Conservation (phyloP, 1,284 basidiomycete species). For the Melanopsichium pennsylvanicum region DNA sequence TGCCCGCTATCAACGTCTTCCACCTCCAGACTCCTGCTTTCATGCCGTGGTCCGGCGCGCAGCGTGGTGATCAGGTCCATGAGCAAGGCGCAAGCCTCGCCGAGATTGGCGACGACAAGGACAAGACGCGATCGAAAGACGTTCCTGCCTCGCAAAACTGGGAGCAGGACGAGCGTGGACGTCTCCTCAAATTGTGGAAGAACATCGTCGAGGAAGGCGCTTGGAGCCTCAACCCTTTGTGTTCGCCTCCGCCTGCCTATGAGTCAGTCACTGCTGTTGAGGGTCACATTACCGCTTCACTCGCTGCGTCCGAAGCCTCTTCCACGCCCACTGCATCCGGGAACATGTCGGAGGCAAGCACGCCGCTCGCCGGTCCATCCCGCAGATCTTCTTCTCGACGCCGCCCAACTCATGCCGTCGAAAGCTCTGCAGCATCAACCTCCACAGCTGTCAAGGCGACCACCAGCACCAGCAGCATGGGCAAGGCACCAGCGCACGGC, state of each 20-base stretch:
- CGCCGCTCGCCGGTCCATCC: conserved; percentile 36
- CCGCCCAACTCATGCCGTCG: conserved; percentile 8
- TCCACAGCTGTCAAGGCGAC: conserved; percentile 9
- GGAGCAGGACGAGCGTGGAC: conserved; percentile 42
- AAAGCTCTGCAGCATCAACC: conserved; percentile 50
- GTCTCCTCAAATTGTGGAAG: conserved; percentile 46
- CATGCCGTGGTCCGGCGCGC: conserved; percentile 41
- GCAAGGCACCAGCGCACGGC: conserved; percentile 11
- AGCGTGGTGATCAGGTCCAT: conserved; percentile 13
- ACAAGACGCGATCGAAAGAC: conserved; percentile 18
- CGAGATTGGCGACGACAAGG: conserved; percentile 16
- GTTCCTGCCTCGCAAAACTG: conserved; percentile 22
- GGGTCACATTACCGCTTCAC: not conserved
- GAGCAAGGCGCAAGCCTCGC: not conserved
- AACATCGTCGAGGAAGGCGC: conserved; percentile 57
- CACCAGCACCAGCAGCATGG: not conserved
- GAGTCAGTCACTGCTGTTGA: conserved; percentile 40
- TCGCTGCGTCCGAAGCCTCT: not conserved
- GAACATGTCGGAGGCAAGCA: conserved; percentile 10
- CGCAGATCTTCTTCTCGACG: conserved; percentile 16
- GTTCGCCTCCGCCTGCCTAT: conserved; percentile 52
- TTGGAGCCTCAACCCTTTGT: conserved; percentile 49
- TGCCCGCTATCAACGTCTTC: conserved; percentile 55
- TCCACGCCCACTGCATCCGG: conserved; percentile 1
- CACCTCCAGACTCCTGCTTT: conserved; percentile 45